Conservation (phyloP, 2,329 filamentous ascomycete genomes). For the Penicillium sp. region DNA sequence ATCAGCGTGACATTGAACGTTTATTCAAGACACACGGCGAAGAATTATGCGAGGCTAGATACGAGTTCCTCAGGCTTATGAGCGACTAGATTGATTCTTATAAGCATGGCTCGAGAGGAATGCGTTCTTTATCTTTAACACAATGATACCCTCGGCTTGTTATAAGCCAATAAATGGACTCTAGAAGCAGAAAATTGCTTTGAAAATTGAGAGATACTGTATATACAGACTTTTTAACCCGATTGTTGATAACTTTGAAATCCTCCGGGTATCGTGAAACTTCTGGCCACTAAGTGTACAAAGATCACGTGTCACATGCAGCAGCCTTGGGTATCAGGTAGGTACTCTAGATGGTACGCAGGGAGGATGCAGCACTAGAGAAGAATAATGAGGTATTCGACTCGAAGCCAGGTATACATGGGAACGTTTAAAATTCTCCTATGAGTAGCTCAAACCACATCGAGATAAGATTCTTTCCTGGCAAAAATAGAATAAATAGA, state of each 20-base stretch:
- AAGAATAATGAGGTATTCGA: too few relatives aligned
- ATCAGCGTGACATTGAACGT: conserved; percentile 35
- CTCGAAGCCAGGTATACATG: too few relatives aligned
- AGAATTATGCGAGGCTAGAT: conserved; percentile 34
- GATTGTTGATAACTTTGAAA: too few relatives aligned
- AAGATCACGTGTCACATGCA: too few relatives aligned
- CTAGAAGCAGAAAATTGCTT: neutral
- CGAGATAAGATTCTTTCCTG: neutral
- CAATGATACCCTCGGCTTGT: neutral
- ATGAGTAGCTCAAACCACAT: neutral
- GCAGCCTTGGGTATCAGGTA: too few relatives aligned
- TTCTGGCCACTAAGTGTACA: too few relatives aligned
- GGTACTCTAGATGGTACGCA: too few relatives aligned
- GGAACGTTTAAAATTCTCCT: too few relatives aligned
- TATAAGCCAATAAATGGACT: neutral
- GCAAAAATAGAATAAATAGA: neutral
- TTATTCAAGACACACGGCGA: conserved; percentile 48
- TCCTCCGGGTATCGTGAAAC: too few relatives aligned
- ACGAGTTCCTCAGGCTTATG: conserved; percentile 34
- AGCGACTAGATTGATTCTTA: neutral
- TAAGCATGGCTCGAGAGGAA: conserved; percentile 24
- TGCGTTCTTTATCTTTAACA: conserved; percentile 11
- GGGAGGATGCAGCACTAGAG: too few relatives aligned
- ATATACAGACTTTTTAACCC: too few relatives aligned
- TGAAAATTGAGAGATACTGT: neutral